Base-by-base conservation (phyloP, 129 eudicot genomes). In the Artemisia argyi region DNA sequence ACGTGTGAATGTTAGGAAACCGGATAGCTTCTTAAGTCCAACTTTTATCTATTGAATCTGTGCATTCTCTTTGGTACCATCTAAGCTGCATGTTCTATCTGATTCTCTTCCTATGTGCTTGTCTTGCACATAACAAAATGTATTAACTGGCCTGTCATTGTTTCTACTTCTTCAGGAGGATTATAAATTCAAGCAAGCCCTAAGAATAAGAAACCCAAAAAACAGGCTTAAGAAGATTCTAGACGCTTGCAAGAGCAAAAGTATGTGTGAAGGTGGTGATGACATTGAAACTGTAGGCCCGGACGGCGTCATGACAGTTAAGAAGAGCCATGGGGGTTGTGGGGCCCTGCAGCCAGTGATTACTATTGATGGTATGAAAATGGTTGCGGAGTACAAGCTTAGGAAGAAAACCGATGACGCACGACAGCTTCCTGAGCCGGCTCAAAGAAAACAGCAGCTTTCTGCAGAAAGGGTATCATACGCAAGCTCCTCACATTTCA, bases 281-380 rank as follows among this genome's bases (percentile, higher is more conserved):
- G 97, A 90, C 49, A 82, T 94, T 68, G 96, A 94, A 61, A 82
- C 83, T 30, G 96, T 83, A 78, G 84, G 78, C 65, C 88, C 86
- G 63, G 96, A 90, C 4, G 73, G 82, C 16, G 96, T 78, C 51
- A 95, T 86, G 69, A 87, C 87, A 1, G 85, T 85, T 46, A 90
- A 88, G 81, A 94, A 87, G 81, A 71, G 82, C 22, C 81, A 96
- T 66, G 97, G 98, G 61, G 98, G 98, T 39, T 90, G 98, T 83
- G 98, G 98, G 48, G 96, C 98, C 26, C 98, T 85, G 80, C 97
- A 89, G 78, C 98, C 98, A 42, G 86, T 85, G 77, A 84, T 94
- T 65, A 82, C 91, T 15, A 86, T 94, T 79, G 97, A 90, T 79
- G 98, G 98, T 61, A 90, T 90, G 96, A 90, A 82, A 68, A 87